Evolutionary conservation across 805 yeast genomes (phyloP).

Genomic region (Saturnispora quitensis): DNA sequence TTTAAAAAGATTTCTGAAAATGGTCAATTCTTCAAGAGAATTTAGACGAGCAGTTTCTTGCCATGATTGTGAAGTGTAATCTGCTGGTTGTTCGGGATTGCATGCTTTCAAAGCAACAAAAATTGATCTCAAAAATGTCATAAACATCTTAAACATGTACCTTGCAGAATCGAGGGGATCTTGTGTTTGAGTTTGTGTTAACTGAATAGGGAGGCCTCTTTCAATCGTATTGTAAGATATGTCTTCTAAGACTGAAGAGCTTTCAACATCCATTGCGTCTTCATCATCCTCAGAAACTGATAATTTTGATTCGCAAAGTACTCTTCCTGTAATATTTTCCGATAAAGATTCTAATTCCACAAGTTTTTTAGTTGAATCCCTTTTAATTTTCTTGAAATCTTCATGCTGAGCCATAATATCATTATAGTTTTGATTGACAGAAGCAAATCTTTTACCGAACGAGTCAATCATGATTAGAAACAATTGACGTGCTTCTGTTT

Average conservation of each 20-base stretch:
- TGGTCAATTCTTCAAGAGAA: slow-evolving; percentile 71
- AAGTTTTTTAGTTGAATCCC: slow-evolving; percentile 35
- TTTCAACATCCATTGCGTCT: slow-evolving; percentile 15
- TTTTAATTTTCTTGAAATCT: slow-evolving; percentile 37
- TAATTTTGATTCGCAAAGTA: slow-evolving; percentile 12
- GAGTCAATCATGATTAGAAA: slow-evolving; percentile 82
- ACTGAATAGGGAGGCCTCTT: slow-evolving; percentile 47
- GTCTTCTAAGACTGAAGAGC: slow-evolving; percentile 5
- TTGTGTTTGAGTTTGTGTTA: slow-evolving; percentile 40
- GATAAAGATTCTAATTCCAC: slow-evolving; percentile 31
- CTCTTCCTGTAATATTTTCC: slow-evolving; percentile 27
- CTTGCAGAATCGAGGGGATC: slow-evolving; percentile 84
- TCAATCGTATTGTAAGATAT: slow-evolving; percentile 39
- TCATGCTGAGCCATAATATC: slow-evolving; percentile 56
- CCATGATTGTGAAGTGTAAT: slow-evolving; percentile 55
- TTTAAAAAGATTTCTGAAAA: slow-evolving; percentile 67
- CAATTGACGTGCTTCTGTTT: slow-evolving; percentile 73
- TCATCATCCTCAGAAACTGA: slow-evolving; percentile 2
- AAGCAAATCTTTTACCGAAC: slow-evolving; percentile 70
- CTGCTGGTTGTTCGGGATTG: slow-evolving; percentile 69
- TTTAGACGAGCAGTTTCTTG: slow-evolving; percentile 78
- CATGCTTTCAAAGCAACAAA: slow-evolving; percentile 83
- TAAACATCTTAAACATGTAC: slow-evolving; percentile 74
- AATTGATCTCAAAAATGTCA: slow-evolving; percentile 84
- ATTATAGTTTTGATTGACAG: slow-evolving; percentile 63